These are phyloP conservation scores for Aspergillus sp. DNA, from an alignment of 2,329 filamentous ascomycete genomes.

Conservation along the genomic window DNA sequence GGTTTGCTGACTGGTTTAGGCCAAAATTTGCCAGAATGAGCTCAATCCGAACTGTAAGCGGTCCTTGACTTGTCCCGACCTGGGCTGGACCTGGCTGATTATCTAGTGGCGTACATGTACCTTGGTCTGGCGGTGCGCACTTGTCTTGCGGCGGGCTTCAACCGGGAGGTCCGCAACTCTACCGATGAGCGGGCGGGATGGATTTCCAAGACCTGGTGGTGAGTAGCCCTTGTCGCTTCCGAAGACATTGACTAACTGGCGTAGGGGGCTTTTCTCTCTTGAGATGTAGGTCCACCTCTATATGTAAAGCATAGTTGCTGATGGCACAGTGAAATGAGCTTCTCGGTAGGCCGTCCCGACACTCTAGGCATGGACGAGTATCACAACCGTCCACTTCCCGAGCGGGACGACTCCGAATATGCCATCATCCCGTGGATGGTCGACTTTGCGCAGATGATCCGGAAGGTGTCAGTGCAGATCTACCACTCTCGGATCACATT, in stretches of 20 bases:
- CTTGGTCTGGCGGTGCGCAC: constrained; percentile 49
- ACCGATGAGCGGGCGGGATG: constrained; percentile 36
- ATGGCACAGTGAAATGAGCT: constrained; percentile 45
- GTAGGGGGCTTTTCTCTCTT: constrained; percentile 45
- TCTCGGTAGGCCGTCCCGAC: constrained; percentile 50
- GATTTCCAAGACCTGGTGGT: constrained; percentile 51
- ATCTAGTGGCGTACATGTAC: constrained; percentile 47
- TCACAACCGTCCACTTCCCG: constrained; percentile 45
- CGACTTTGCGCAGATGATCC: constrained; percentile 40
- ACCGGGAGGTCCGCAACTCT: constrained; percentile 38
- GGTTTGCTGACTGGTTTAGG: constrained; percentile 24
- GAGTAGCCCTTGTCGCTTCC: constrained; percentile 13
- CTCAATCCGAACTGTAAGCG: constrained; percentile 47
- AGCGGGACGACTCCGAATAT: constrained; percentile 35
- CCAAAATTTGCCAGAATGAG: constrained; percentile 52
- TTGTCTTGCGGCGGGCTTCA: constrained; percentile 49
- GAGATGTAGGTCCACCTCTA: constrained; percentile 38
- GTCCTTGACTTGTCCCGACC: background rate
- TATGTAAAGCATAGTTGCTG: background rate
- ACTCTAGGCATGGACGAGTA: constrained; percentile 50
- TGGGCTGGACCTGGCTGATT: background rate
- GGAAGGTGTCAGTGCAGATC: constrained; percentile 40
- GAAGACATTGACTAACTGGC: background rate
- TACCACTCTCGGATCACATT: constrained; percentile 36
- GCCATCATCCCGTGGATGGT: constrained; percentile 44